Conservation (phyloP, 78 protist genomes). For the Cavenderia fasciculata region DNA sequence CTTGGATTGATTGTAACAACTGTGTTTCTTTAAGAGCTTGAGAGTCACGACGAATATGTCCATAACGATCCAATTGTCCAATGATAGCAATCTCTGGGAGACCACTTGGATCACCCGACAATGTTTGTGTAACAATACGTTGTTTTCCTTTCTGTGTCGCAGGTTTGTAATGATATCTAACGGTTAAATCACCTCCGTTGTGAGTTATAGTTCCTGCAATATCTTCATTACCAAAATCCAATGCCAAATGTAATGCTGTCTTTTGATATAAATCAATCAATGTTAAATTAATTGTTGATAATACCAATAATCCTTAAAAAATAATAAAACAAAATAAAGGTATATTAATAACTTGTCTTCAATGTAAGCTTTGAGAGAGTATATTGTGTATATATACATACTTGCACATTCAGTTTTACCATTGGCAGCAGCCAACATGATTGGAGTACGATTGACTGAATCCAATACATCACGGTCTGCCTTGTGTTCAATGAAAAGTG, state of each 20-base stretch:
- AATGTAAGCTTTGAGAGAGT: not conserved
- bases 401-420: slow-evolving; percentile 42
- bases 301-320: slow-evolving; percentile 28
- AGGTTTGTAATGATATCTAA: slow-evolving; percentile 43
- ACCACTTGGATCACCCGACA: not conserved
- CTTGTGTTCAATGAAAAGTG: slow-evolving; percentile 5
- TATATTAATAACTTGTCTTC: not conserved
- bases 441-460: slow-evolving; percentile 14
- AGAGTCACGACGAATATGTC: slow-evolving; percentile 13
- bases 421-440: slow-evolving; percentile 39
- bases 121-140: not conserved
- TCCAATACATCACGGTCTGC: slow-evolving; percentile 6
- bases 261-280: not conserved
- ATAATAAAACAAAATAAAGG: too few relatives aligned
- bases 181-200: slow-evolving; percentile 28
- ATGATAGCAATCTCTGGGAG: slow-evolving; percentile 19
- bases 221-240: slow-evolving; percentile 22
- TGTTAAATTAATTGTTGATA: not conserved
- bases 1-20: not conserved
- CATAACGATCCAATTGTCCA: slow-evolving; percentile 38
- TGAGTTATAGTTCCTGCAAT: slow-evolving; percentile 33
- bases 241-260: slow-evolving; percentile 58
- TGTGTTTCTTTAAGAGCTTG: too few relatives aligned
- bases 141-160: not conserved
- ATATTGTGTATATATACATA: not conserved